Evolutionary conservation across 345 rosid genomes (phyloP).

Genomic region (Conringia planisiliqua): DNA sequence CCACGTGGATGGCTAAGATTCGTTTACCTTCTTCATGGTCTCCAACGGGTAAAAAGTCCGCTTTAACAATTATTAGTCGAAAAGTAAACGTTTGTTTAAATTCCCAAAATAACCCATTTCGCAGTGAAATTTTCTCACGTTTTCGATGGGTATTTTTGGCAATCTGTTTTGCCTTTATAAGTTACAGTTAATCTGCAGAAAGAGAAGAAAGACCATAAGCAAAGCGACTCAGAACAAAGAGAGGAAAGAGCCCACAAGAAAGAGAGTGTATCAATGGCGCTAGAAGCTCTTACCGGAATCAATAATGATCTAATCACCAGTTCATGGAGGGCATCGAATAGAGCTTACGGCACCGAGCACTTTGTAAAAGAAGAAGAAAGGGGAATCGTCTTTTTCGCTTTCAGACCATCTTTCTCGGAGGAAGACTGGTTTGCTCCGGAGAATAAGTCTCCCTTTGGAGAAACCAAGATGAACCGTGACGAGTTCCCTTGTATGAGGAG

Average conservation of each 20-base stretch:
- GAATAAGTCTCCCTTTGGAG: constrained; percentile 47
- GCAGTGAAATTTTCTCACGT: not conserved
- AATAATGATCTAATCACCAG: constrained; percentile 38
- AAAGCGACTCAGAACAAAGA: not conserved
- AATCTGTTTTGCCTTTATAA: not conserved
- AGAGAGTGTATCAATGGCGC: constrained; percentile 17
- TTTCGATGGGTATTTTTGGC: constrained; percentile 5
- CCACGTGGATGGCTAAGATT: constrained; percentile 10
- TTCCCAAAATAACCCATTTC: not conserved
- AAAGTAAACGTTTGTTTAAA: no score
- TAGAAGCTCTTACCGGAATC: constrained; percentile 28
- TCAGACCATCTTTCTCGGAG: constrained; percentile 47
- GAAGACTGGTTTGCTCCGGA: constrained; percentile 37
- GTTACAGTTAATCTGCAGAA: not conserved
- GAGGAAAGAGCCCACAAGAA: not conserved
- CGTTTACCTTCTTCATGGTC: not conserved
- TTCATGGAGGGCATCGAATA: constrained; percentile 40
- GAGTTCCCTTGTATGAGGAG: constrained; percentile 56
- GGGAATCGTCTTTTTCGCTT: constrained; percentile 37
- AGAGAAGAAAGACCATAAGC: not conserved
- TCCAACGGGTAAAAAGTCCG: not conserved
- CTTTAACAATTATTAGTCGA: no score
- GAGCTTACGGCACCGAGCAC: constrained; percentile 32
- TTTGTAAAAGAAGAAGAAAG: constrained; percentile 27
- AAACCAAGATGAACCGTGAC: constrained; percentile 36